Base-by-base conservation (phyloP, 2,329 filamentous ascomycete species). In the Colletotrichum navitas region DNA sequence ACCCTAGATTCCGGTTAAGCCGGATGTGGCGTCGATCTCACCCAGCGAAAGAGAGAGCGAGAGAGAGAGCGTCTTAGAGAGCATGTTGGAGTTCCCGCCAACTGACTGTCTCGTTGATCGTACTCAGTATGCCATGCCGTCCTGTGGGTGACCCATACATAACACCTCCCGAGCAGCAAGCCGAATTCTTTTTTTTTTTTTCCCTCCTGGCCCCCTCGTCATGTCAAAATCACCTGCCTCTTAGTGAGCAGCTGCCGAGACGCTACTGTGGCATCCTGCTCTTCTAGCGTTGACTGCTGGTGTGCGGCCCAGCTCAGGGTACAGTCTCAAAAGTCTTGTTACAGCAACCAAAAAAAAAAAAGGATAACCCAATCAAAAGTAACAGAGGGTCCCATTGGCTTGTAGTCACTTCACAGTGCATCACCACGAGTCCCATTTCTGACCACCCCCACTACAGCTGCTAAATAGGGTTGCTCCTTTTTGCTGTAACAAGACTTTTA, bases 1-100 rank as follows among this genome's bases (percentile, higher is more conserved):
- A 69, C 66, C 65, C 69, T 69, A 36, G 65, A 69, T 69, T 72
- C 66, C 54, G 60, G 69, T 65, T 26, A 39, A 55, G 66, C 60
- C 66, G 69, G 69, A 47, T 63, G 60, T 65, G 69, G 66, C 69
- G 69, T 26, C 47, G 39, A 26, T 41, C 45, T 58, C 41, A n/a
- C 34, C 16, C 14, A 52, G 43, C 7, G 47, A 51, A 34, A 39
- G 29, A 29, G 29, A 29, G 29, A 29, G 29, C 2, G 29, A 29
- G 29, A 29, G 29, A 29, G 29, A 4, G 59, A 39, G 41, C 63
- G 39, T 47, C 56, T 47, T 47, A 67, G 41, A 34, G 55, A 41
- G 39, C 39, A 26, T 29, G 56, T 58, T 56, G 49, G 36, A 51
- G 32, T 24, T 34, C 52, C 52, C 62, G 54, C 59, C 54, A 10